Evolutionary conservation across 441 rosid species (phyloP), one percentile per base, ranked within the genome.

Genomic region (Pelargonium citronellum): DNA sequence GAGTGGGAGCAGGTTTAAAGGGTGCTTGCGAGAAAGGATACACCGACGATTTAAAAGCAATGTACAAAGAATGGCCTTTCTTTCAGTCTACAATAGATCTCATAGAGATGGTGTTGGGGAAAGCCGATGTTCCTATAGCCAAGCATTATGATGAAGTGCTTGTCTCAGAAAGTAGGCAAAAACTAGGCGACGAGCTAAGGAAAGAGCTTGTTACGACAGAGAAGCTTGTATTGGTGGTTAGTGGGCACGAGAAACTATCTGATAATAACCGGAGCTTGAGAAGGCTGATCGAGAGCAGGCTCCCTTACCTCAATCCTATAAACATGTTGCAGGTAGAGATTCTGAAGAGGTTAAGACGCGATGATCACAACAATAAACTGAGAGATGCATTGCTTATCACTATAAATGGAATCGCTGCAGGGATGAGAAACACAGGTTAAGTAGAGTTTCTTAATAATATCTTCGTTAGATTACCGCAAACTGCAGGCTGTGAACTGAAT

Each of bases 11-110:
- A 0, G 89, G 97, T 64, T 51, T 91, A 34, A 86, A 79, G 81
- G 89, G 87, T 57, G 98, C 78, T 30, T 93, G 97, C 30, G 95
- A 89, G 77, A 83, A 85, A 81, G 98, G 97, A 60, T 81, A 85
- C 69, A 74, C 90, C 0, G 89, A 85, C 69, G 98, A 93, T 68
- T 71, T 93, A 72, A 82, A 77, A 79, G 95, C 84, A 47, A 93
- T 93, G 97, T 91, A 93, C 83, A 80, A 80, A 60, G 98, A 89
- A 76, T 91, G 98, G 96, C 98, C 98, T 12, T 89, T 93, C 78
- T 89, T 93, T 78, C 98, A 93, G 72, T 89, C 91, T 20, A 93
- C 91, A 11, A 79, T 93, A 64, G 98, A 93, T 72, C 97, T 93
- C 43, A 91, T 91, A 72, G 98, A 93, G 84, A 91, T 91, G 97